Conservation (phyloP, 2,329 filamentous ascomycete genomes). For the Didymellaceae sp. region DNA sequence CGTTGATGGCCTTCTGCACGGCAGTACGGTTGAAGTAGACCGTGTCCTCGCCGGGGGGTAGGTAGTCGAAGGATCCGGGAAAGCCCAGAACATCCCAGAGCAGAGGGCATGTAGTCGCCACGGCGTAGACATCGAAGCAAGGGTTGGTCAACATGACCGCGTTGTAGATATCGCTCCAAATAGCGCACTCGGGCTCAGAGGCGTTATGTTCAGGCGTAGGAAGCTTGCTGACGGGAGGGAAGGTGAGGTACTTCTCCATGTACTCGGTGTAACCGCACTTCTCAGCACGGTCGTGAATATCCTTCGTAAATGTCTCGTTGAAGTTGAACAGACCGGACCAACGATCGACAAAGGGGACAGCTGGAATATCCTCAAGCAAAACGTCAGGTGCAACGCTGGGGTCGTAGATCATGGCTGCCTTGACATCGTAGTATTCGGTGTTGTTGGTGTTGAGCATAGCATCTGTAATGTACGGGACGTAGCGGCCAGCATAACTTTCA, state of each 20-base stretch:
- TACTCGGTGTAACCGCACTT: conserved; percentile 69
- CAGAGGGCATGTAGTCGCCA: conserved; percentile 74
- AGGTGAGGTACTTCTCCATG: conserved; percentile 67
- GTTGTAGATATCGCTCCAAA: conserved; percentile 63
- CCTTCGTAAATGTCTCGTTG: conserved; percentile 63
- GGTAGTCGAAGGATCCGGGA: conserved; percentile 69
- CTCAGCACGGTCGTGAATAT: conserved; percentile 60
- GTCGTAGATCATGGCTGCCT: conserved; percentile 75
- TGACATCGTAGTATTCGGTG: conserved; percentile 70
- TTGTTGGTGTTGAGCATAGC: conserved; percentile 74
- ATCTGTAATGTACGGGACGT: conserved; percentile 73
- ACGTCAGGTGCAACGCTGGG: conserved; percentile 65
- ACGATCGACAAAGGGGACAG: conserved; percentile 66
- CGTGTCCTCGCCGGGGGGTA: conserved; percentile 61
- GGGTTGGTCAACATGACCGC: conserved; percentile 69
- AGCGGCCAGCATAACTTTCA: conserved; percentile 70
- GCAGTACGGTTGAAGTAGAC: conserved; percentile 75
- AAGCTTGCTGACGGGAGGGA: conserved; percentile 69
- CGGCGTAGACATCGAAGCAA: conserved; percentile 79
- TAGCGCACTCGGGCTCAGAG: conserved; percentile 60
- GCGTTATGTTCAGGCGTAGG: conserved; percentile 58
- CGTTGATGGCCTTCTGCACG: conserved; percentile 73
- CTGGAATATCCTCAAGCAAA: conserved; percentile 60
- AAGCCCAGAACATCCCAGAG: conserved; percentile 73
- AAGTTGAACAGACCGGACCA: conserved; percentile 67